Base-by-base conservation (phyloP, 164 flowering plant species). In the Tinospora cordifolia region DNA sequence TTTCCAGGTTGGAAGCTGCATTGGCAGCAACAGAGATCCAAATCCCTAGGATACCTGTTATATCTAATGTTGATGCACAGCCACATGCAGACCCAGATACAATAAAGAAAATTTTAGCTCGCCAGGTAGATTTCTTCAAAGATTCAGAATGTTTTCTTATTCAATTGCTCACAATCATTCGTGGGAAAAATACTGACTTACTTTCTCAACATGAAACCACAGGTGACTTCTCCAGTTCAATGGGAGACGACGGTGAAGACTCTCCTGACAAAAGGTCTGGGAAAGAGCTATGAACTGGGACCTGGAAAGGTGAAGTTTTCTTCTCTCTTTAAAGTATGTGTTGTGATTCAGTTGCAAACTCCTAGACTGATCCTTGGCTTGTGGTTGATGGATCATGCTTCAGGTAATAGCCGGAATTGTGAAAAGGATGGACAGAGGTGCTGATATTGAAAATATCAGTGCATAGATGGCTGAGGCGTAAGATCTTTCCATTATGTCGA, bases 141-240 rank as follows among this genome's bases (percentile, higher is more conserved):
- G 38, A 51, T 65, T 69, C 54, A 49, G 24, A 24, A 1, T 4
- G 51, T 68, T 30, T 27, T 26, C 24, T 5, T 22, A 47, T 39
- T 57, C 38, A 39, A 11, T 69, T 12, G 17, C 22, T 64, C 22
- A 17, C 36, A 25, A 41, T 64, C 24, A 57, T 69, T 62, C 51
- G 11, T 27, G 19, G 12, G 25, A 72, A 62, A 62, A 15, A 30
- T 60, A 59, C 34, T 65, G 30, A 66, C 41, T 70, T 22, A 26
- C 7, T 26, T 51, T 7, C 46, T n/a, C 22, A 22, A 69, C 59
- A 54, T 39, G 22, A 59, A 66, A 75, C 47, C 34, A 17, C 72
- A 94, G 97, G 98, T 92, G 46, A 94, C 97, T 36, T 92, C 97
- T 62, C 97, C 98, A 0, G 97, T 95, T 76, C 99, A 88, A 76